Evolutionary conservation across 805 yeast genomes (phyloP), one percentile per base, ranked within the genome.

Genomic region (Maudiozyma turicensis): DNA sequence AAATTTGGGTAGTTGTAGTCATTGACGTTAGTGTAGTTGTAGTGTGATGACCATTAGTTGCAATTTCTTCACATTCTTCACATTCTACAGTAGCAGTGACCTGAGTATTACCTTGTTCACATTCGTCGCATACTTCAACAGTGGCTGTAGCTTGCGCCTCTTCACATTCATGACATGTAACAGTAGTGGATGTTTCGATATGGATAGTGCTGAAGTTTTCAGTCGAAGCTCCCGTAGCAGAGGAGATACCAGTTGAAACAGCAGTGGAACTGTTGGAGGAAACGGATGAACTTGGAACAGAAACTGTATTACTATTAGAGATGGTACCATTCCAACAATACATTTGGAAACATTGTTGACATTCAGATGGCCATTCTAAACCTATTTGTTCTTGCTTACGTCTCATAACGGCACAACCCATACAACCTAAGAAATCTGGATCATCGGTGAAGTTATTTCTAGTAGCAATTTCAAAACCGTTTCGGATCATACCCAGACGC

Each of bases 391-490:
- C 93, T 60, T 82, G 81, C 41, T 83, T 77, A 63, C 95, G 78
- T 68, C 86, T 82, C 51, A 86, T 73, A 43, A 87, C 76, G 10
- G 95, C 95, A 72, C 95, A 87, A 2, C 85, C 85, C 44, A 87
- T 75, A 70, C 95, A 86, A 6, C 80, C 75, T 40, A 77, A 70
- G 81, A 86, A 86, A 39, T 84, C 80, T 5, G 69, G 62, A 55
- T 85, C 93, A 29, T 81, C 59, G 9, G 95, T 82, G 40, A 78
- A 67, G 62, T 86, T 86, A 49, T 73, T 71, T 59, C 83, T 76
- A 0, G 89, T 72, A 13, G 82, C 76, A n/a, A 77, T 74, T 56
- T 84, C 86, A 60, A 78, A 84, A 9, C 95, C 95, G 63, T 87
- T 88, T 55, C 72, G 65, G 48, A 87, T 76, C 73, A 86, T 75